Evolutionary conservation across 139 green algal genomes (phyloP).

Genomic region (Chlorella sorokiniana): DNA sequence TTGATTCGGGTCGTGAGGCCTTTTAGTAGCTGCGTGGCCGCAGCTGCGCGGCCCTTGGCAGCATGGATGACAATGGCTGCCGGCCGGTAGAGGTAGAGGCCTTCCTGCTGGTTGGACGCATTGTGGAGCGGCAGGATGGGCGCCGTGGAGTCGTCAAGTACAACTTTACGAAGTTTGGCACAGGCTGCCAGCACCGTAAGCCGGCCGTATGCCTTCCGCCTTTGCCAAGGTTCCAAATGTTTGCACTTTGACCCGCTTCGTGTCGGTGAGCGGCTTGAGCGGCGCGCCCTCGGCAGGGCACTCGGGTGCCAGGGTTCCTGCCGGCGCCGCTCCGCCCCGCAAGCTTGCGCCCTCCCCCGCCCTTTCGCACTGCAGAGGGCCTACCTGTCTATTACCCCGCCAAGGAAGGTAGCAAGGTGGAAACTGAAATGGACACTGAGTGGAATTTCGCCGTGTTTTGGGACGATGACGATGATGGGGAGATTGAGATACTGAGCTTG

Average conservation of each 20-base stretch:
- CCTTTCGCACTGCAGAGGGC: not conserved
- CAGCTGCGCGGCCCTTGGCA: no score
- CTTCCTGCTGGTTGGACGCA: constrained; percentile 10
- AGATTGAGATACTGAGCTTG: constrained; percentile 1
- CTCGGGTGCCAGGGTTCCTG: not conserved
- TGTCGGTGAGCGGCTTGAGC: no score
- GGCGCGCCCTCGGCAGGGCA: not conserved
- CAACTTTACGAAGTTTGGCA: not conserved
- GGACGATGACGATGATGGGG: not conserved
- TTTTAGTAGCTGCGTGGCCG: no score
- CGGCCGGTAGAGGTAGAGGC: not conserved
- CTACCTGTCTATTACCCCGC: not conserved
- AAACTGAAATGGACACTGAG: not conserved
- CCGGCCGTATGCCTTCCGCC: not conserved
- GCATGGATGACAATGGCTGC: not conserved
- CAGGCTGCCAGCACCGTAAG: constrained; percentile 4
- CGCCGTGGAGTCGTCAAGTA: not conserved
- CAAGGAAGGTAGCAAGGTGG: not conserved
- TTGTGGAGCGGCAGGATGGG: not conserved
- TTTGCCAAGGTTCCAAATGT: no score
- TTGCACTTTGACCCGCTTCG: not conserved
- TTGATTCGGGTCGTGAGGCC: no score
- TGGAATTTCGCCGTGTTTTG: not conserved
- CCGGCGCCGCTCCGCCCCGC: not conserved
- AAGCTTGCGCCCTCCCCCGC: not conserved